phyloP scores from a whole-genome alignment of 441 rosid genomes.

The Aleurites moluccanus region DNA sequence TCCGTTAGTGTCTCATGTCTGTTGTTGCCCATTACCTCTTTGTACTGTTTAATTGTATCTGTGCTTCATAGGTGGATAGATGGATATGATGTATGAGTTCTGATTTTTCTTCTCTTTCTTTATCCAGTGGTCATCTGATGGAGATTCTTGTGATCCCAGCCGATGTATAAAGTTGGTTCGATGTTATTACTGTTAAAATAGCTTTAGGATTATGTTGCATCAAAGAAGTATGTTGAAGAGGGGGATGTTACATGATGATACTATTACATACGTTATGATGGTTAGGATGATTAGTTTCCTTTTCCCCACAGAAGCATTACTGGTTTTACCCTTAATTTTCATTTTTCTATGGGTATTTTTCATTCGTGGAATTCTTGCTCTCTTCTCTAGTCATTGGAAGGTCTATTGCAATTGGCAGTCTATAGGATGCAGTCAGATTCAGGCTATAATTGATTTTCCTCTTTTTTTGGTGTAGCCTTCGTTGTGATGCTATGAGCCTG shows the following conservation, averaged over 20 bases:
- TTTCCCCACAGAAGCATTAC: not conserved
- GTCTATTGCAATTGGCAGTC: not conserved
- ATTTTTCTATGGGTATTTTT: not conserved
- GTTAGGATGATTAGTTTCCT: not conserved
- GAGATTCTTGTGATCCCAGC: conserved; percentile 37
- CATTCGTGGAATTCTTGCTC: too few species aligned
- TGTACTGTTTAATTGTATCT: conserved; percentile 20
- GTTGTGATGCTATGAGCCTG: too few species aligned
- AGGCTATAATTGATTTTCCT: too few species aligned
- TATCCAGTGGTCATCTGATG: conserved; percentile 29
- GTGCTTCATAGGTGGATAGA: conserved; percentile 25
- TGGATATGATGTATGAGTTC: conserved; percentile 35
- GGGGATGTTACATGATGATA: conserved; percentile 18
- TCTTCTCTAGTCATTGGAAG: too few species aligned
- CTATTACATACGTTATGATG: conserved; percentile 18
- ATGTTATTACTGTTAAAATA: conserved; percentile 24
- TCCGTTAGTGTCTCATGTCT: conserved; percentile 21
- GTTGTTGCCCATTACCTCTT: conserved; percentile 20
- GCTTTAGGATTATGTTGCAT: conserved; percentile 27
- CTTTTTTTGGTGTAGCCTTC: too few species aligned
- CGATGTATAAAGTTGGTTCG: conserved; percentile 40
- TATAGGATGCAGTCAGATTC: too few species aligned
- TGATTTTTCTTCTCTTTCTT: conserved; percentile 22
- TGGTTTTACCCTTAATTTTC: not conserved
- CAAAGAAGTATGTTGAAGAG: conserved; percentile 5